phyloP scores from a whole-genome alignment of 768 basidiomycete species.

The Lactifluus hygrophoroides region DNA sequence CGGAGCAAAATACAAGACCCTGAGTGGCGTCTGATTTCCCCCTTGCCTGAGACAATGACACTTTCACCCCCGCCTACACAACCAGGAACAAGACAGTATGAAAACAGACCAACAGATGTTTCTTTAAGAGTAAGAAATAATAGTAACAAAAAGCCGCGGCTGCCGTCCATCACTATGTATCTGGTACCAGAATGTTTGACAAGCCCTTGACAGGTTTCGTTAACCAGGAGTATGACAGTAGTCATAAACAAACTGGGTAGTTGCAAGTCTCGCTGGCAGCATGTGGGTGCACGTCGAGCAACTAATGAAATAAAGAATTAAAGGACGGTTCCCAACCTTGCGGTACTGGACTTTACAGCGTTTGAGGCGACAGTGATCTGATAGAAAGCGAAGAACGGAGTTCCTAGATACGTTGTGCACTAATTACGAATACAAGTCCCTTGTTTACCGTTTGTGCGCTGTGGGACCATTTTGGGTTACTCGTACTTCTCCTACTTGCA shows the following conservation, averaged over 20 bases:
- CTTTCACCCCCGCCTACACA: not conserved
- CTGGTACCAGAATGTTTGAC: too few species aligned
- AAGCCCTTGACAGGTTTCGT: not conserved
- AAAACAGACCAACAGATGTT: not conserved
- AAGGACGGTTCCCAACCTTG: not conserved
- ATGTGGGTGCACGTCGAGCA: not conserved
- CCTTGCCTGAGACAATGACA: not conserved
- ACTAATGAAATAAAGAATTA: too few species aligned
- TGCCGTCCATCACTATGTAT: too few species aligned
- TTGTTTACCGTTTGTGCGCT: not conserved
- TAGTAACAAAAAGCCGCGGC: too few species aligned
- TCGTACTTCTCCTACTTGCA: not conserved
- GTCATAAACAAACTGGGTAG: too few species aligned
- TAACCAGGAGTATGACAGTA: not conserved
- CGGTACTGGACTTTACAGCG: not conserved
- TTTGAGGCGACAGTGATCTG: not conserved
- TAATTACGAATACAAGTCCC: slow-evolving; percentile 10
- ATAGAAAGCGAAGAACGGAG: not conserved
- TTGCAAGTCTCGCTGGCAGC: too few species aligned
- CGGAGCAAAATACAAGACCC: too few species aligned
- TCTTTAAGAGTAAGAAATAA: too few species aligned
- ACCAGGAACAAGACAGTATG: not conserved
- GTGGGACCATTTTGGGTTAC: not conserved
- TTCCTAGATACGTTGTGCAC: not conserved
- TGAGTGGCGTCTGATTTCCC: not conserved